Conservation (phyloP, 179 eudicot species). For the Vitellaria paradoxa region DNA sequence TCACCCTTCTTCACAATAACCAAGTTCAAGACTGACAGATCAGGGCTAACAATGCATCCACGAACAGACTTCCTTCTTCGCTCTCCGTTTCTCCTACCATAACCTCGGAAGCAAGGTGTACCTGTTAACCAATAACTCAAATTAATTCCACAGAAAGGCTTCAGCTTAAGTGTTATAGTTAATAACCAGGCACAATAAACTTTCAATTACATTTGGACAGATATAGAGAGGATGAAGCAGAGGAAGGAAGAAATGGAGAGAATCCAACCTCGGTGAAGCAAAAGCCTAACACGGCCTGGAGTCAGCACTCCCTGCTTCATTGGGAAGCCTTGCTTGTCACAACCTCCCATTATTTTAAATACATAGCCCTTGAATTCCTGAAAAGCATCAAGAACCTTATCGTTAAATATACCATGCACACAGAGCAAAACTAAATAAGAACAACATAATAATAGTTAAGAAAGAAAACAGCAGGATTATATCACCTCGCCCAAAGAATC, state of each 20-base stretch:
- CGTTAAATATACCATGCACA: too few species aligned
- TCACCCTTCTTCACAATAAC: constrained; percentile 92
- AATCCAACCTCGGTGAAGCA: constrained; percentile 65
- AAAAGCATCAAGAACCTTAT: background rate
- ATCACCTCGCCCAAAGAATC: constrained; percentile 81
- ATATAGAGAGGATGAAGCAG: background rate
- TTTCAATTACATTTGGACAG: background rate
- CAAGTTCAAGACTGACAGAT: constrained; percentile 73
- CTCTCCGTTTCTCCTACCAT: constrained; percentile 82
- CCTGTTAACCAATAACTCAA: constrained; percentile 29
- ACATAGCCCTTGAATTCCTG: constrained; percentile 92
- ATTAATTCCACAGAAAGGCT: too few species aligned
- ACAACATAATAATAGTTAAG: background rate
- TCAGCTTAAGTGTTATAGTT: background rate
- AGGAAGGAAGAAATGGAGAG: too few species aligned
- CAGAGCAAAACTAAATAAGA: background rate
- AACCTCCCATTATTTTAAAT: constrained; percentile 88
- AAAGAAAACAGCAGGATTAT: background rate
- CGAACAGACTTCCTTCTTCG: constrained; percentile 91
- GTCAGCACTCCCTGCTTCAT: constrained; percentile 96
- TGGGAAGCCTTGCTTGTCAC: constrained; percentile 93
- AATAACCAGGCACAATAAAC: background rate
- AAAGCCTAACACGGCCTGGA: constrained; percentile 77
- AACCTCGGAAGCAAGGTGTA: constrained; percentile 77
- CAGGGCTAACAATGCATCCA: constrained; percentile 87